Conservation (phyloP, 805 yeast genomes). For the Lipomyces yamadae region DNA sequence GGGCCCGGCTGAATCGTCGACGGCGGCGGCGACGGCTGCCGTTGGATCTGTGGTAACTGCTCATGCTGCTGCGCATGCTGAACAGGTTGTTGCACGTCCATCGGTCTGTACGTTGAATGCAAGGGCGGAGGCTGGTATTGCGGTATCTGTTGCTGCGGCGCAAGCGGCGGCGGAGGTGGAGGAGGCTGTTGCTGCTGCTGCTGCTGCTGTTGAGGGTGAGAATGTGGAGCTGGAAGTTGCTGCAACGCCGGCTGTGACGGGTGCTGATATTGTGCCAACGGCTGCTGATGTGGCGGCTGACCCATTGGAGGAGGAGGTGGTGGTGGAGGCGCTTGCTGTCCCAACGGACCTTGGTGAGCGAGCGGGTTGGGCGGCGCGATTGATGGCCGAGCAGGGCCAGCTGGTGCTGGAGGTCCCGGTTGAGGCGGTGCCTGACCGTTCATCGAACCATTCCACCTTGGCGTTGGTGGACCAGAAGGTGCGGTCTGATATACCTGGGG, state of each 20-base stretch:
- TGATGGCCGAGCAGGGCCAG: slow-evolving; percentile 28
- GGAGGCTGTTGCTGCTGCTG: slow-evolving; percentile 23
- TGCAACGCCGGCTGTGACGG: slow-evolving; percentile 37
- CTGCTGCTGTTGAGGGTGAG: slow-evolving; percentile 32
- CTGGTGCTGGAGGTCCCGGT: slow-evolving; percentile 30
- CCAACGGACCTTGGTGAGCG: slow-evolving; percentile 39
- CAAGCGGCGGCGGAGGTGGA: slow-evolving; percentile 20
- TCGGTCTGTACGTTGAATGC: slow-evolving; percentile 22
- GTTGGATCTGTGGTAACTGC: slow-evolving; percentile 14
- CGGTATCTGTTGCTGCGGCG: slow-evolving; percentile 44
- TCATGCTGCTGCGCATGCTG: slow-evolving; percentile 17
- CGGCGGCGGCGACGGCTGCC: slow-evolving; percentile 1
- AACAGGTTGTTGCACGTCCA: slow-evolving; percentile 12
- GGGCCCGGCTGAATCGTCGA: slow-evolving; percentile 5
- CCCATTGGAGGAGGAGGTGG: slow-evolving; percentile 36
- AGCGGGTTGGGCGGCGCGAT: slow-evolving; percentile 36
- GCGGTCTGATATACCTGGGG: slow-evolving; percentile 61
- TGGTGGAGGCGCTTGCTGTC: slow-evolving; percentile 39
- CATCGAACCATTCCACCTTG: slow-evolving; percentile 39
- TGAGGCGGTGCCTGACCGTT: slow-evolving; percentile 41
- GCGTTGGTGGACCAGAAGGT: slow-evolving; percentile 59
- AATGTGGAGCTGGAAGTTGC: slow-evolving; percentile 26
- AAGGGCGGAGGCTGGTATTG: slow-evolving; percentile 37
- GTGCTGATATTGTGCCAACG: slow-evolving; percentile 36
- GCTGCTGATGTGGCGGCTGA: slow-evolving; percentile 36